Conservation (phyloP, 257 asterid genomes). For the Plectranthus barbatus region DNA sequence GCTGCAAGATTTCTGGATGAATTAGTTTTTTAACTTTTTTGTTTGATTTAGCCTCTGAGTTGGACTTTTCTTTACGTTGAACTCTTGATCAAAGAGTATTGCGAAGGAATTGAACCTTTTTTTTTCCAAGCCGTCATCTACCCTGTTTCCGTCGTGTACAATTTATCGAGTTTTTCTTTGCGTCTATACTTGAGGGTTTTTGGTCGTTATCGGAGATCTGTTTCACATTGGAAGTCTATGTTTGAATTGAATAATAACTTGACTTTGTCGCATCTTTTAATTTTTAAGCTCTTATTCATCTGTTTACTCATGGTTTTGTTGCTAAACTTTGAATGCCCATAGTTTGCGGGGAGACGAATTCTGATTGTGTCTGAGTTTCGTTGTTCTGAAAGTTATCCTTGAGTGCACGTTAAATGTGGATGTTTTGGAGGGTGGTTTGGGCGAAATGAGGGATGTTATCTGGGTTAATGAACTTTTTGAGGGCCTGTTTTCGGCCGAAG, state of each 20-base stretch:
- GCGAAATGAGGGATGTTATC: constrained; percentile 74
- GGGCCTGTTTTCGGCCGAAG: constrained; percentile 72
- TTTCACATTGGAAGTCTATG: constrained; percentile 21
- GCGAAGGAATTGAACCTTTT: constrained; percentile 21
- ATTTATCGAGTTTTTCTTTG: constrained; percentile 9
- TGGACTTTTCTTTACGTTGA: constrained; percentile 43
- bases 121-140: constrained; percentile 11
- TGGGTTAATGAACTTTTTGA: constrained; percentile 55
- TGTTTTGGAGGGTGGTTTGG: constrained; percentile 41
- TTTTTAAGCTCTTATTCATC: constrained; percentile 18
- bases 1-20: constrained; percentile 8
- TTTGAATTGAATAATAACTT: background rate
- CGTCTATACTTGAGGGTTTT: constrained; percentile 21
- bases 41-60: constrained; percentile 9
- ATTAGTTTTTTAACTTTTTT: background rate
- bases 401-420: constrained; percentile 31
- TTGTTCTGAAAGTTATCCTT: background rate
- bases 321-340: constrained; percentile 13
- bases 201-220: constrained; percentile 24
- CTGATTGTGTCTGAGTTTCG: constrained; percentile 8
- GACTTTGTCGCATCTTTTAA: background rate
- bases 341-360: background rate
- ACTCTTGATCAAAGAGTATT: constrained; percentile 28
- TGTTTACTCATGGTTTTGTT: constrained; percentile 11
- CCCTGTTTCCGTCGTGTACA: constrained; percentile 24